These are phyloP conservation scores for Aspergillus neoniger DNA, from an alignment of 2,329 filamentous ascomycete genomes.

Conservation along the genomic window DNA sequence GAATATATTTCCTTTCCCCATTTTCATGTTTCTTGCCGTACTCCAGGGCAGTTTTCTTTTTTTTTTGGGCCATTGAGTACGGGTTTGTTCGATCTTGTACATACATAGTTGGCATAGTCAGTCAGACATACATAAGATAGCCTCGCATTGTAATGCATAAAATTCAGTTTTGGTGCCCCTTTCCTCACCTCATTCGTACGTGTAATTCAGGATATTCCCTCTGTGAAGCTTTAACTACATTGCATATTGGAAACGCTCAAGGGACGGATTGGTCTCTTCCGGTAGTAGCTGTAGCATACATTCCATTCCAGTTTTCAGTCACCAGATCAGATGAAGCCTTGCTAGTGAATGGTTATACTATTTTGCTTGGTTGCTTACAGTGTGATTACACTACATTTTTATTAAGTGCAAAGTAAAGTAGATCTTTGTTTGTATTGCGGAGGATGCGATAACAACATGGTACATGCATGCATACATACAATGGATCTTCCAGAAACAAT, in stretches of 20 bases:
- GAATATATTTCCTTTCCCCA: not conserved
- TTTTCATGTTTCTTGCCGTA: not conserved
- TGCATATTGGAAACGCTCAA: too few species aligned
- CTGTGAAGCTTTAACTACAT: too few species aligned
- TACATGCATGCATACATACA: slow-evolving; percentile 8
- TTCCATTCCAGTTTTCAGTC: too few species aligned
- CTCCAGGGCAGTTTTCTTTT: not conserved
- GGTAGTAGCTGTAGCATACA: too few species aligned
- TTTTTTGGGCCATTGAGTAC: not conserved
- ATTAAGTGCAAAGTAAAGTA: too few species aligned
- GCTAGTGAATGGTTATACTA: too few species aligned
- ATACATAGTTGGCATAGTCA: not conserved
- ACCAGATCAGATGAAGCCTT: too few species aligned
- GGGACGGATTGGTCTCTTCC: too few species aligned
- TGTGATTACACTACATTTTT: too few species aligned
- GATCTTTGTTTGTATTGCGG: too few species aligned
- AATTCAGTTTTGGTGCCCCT: not conserved
- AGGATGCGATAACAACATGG: not conserved
- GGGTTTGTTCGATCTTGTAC: slow-evolving; percentile 1
- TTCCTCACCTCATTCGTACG: not conserved
- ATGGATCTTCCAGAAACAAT: not conserved
- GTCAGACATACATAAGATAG: not conserved
- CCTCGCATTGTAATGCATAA: not conserved
- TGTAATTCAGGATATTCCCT: too few species aligned
- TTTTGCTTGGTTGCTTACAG: too few species aligned